Percentiles rank a stretch among this genome's conserved stretches.
These are phyloP conservation scores for Aspergillus bombycis DNA, from an alignment of 2,329 filamentous ascomycete species.

Conservation along the genomic window DNA sequence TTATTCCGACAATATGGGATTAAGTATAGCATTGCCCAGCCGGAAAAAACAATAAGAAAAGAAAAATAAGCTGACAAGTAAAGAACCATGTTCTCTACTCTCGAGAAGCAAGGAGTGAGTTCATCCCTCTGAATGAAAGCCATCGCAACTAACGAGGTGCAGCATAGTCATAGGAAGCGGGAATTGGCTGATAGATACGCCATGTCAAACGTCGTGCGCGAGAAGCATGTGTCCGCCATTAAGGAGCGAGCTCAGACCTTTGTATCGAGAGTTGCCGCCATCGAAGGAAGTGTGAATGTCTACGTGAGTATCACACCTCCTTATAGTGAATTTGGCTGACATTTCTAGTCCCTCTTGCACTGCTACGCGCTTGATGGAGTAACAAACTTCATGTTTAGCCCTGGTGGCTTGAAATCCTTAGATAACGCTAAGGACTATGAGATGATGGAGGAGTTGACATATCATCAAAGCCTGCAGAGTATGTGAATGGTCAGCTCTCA, in stretches of 20 bases:
- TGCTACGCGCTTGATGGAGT: constrained; percentile 71
- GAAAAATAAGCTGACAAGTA: background rate
- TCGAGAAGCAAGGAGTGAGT: constrained; percentile 15
- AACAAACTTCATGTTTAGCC: constrained; percentile 71
- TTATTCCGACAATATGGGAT: constrained; percentile 38
- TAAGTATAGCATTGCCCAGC: constrained; percentile 17
- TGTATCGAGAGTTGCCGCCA: constrained; percentile 54
- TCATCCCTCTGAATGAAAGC: too few relatives aligned
- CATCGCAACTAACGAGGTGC: constrained; percentile 6
- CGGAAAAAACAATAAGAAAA: too few relatives aligned
- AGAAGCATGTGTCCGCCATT: constrained; percentile 60
- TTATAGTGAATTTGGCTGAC: background rate
- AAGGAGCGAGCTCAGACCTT: constrained; percentile 60
- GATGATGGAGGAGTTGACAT: constrained; percentile 70
- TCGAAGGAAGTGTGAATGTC: constrained; percentile 57
- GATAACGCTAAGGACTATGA: constrained; percentile 59
- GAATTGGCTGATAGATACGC: constrained; percentile 69
- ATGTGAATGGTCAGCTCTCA: constrained; percentile 26
- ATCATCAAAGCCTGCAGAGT: constrained; percentile 70
- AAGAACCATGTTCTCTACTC: constrained; percentile 24
- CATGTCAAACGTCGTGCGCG: constrained; percentile 67
- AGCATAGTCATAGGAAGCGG: constrained; percentile 67
- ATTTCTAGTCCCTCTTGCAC: constrained; percentile 53
- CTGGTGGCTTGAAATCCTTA: constrained; percentile 65
- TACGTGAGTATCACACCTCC: constrained; percentile 54